Evolutionary conservation across 257 asterid species (phyloP).

Genomic region (Petunia secreta): DNA sequence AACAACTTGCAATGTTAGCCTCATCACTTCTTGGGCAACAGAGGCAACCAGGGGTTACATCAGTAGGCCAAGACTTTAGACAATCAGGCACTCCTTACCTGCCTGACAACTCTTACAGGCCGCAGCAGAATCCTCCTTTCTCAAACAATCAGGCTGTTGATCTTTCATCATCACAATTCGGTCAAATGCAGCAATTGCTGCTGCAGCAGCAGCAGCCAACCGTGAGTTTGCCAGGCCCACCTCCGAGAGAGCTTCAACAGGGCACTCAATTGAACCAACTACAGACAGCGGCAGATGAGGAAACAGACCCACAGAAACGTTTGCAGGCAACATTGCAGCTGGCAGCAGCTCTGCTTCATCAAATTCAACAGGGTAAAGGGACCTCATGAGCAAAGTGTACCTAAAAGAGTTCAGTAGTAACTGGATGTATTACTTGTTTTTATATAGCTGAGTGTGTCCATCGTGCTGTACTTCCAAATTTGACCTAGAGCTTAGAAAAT

Average conservation of each 20-base stretch:
- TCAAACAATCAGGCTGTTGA: conserved; percentile 53
- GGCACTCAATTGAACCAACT: conserved; percentile 46
- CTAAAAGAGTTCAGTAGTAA: not conserved
- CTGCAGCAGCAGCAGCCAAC: conserved; percentile 45
- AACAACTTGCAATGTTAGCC: conserved; percentile 74
- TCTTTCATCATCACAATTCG: conserved; percentile 48
- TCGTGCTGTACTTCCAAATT: not conserved
- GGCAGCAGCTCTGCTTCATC: conserved; percentile 94
- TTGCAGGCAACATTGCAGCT: conserved; percentile 90
- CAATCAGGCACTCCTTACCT: conserved; percentile 45
- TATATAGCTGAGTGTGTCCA: not conserved
- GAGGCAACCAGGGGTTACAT: conserved; percentile 46
- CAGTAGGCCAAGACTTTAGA: conserved; percentile 46
- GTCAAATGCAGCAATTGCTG: conserved; percentile 52
- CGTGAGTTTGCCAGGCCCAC: conserved; percentile 34
- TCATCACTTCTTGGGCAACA: conserved; percentile 78
- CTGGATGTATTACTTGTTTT: not conserved
- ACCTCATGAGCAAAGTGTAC: conserved; percentile 37
- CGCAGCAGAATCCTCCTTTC: conserved; percentile 46
- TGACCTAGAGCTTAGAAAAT: not conserved
- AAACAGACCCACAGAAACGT: conserved; percentile 77
- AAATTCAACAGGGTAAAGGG: conserved; percentile 88
- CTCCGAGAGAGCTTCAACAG: conserved; percentile 51
- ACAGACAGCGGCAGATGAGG: conserved; percentile 55
- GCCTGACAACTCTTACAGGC: conserved; percentile 44